These are phyloP conservation scores for Chaetomidium leptoderma DNA, from an alignment of 495 filamentous ascomycete genomes.

Conservation along the genomic window DNA sequence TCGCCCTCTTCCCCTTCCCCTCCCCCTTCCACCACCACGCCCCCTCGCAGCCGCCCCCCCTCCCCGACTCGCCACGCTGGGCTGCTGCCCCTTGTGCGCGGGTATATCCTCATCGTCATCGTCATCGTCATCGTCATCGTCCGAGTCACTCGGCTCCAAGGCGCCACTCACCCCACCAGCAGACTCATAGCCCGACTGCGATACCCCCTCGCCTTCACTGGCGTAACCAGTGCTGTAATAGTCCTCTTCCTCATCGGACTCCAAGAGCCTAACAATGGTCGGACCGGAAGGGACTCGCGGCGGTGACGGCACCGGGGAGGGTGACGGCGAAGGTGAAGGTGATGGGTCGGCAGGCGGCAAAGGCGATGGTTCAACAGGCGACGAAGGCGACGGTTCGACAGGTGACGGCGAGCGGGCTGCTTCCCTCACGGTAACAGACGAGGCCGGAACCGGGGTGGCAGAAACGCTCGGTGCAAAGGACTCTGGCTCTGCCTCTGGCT, in stretches of 20 bases:
- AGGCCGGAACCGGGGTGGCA: neutral
- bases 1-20: constrained; percentile 14
- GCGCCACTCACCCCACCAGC: neutral
- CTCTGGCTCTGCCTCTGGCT: neutral
- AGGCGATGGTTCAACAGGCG: constrained; percentile 1
- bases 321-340: neutral
- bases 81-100: constrained; percentile 17
- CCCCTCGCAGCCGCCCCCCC: neutral
- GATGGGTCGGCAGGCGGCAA: constrained; percentile 1
- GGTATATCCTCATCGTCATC: constrained; percentile 35
- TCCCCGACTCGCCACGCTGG: constrained; percentile 1
- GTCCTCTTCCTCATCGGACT: constrained; percentile 24
- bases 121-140: constrained; percentile 26
- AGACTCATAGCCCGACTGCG: neutral
- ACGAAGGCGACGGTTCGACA: constrained; percentile 1
- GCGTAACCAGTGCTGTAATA: neutral
- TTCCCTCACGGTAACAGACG: neutral
- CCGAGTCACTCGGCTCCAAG: constrained; percentile 18
- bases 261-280: constrained; percentile 31
- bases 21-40: constrained; percentile 8
- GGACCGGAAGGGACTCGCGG: constrained; percentile 20
- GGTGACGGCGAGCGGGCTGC: neutral
- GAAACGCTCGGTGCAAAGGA: neutral
- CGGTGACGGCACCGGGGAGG: constrained; percentile 8
- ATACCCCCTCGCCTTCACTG: neutral